Conservation (phyloP, 352 stramenopile species). For the Blastocystis sp. region DNA sequence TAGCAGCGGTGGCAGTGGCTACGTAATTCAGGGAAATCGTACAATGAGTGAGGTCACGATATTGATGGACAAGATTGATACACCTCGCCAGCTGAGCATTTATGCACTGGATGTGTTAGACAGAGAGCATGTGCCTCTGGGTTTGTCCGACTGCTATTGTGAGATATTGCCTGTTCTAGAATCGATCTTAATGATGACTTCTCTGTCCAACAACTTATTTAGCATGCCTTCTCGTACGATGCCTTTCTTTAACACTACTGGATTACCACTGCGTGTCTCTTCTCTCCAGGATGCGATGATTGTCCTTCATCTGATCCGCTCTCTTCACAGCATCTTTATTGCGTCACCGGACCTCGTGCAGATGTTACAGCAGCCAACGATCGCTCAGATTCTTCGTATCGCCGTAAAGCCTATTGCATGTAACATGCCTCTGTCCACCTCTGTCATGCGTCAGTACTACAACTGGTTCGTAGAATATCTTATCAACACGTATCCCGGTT, state of each 20-base stretch:
- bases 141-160: background rate
- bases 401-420: background rate
- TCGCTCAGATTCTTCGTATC: background rate
- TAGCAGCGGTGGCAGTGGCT: background rate
- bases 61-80: slow-evolving; percentile 42
- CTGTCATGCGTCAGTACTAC: slow-evolving; percentile 4
- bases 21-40: background rate
- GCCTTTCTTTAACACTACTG: slow-evolving; percentile 22
- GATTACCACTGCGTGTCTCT: background rate
- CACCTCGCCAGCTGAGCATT: background rate
- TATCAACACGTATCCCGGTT: slow-evolving; percentile 58
- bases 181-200: background rate
- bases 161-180: background rate
- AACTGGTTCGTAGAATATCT: slow-evolving; percentile 60
- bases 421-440: background rate
- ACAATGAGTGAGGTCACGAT: background rate
- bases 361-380: background rate
- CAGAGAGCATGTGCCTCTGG: background rate
- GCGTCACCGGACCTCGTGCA: background rate
- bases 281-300: background rate
- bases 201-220: background rate
- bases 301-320: background rate
- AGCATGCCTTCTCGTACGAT: background rate
- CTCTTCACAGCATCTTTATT: background rate
- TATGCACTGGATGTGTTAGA: slow-evolving; percentile 46